Base-by-base conservation (phyloP, 2,329 filamentous ascomycete genomes). In the Triangularia setosa region DNA sequence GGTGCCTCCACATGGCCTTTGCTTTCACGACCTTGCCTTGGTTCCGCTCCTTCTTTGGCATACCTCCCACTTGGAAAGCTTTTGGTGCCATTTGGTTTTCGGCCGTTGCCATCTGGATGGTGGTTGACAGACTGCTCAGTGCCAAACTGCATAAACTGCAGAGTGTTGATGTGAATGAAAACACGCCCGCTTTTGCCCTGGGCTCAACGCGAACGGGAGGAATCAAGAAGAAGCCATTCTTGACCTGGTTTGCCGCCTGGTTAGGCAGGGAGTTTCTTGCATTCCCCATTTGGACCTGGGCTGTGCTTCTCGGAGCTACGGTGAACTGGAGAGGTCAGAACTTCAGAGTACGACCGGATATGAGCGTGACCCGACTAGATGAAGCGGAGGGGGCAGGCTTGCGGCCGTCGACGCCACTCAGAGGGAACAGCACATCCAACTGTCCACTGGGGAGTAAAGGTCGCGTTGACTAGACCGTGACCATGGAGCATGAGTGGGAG, bases 251-350 rank as follows among this genome's bases (percentile, higher is more conserved):
- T 3, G 74, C 83, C 5, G 90, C 93, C 0, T 99, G 96, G 95
- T 70, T 96, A 0, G 92, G 90, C 0, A 83, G 95, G 30, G 95
- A 99, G 77, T 69, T 86, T 0, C 80, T 97, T 8, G 93, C 95
- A 0, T 80, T 97, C 55, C 93, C 93, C 0, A 90, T 99, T 65
- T 99, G 95, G 95, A 79, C 87, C 0, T 93, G 90, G 86, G 95
- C 95, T 0, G 91, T 97, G 21, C 86, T 92, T 70, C 89, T 94
- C n/a, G 95, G 95, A 0, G 87, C 90, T 1, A 94, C 88, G 0
- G 92, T 99, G 0, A 86, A 86, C 60, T 99, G 95, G 96, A 82
- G 95, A 62, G 94, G 93, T 0, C 89, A 88, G 72, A 84, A 81
- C 27, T 98, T 98, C 74, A 86, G 85, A 71, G 93, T 98, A 1